phyloP scores from a whole-genome alignment of 2,329 filamentous ascomycete species.

The Pseudohalonectria lignicola region DNA sequence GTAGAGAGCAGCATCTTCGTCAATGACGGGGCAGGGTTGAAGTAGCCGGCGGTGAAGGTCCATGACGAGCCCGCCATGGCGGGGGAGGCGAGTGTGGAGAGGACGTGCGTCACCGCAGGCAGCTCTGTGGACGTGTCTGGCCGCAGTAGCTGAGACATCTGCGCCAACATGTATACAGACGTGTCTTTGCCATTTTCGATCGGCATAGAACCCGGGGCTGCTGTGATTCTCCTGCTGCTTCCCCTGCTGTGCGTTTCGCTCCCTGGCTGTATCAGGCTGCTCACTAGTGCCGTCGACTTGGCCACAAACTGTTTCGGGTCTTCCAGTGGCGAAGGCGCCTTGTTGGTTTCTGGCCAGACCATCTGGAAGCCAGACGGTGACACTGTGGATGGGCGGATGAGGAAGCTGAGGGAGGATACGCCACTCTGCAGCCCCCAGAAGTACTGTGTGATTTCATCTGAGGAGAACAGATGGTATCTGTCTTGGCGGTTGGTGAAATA shows the following conservation, averaged over 20 bases:
- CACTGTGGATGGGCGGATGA: constrained; percentile 51
- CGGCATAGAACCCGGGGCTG: too few relatives aligned
- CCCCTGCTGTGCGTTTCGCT: too few relatives aligned
- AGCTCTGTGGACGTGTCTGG: constrained; percentile 82
- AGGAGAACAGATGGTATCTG: constrained; percentile 84
- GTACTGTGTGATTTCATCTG: constrained; percentile 68
- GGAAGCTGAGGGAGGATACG: constrained; percentile 72
- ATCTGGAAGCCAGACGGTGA: constrained; percentile 46
- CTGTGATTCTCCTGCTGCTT: constrained; percentile 3
- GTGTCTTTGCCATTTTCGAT: constrained; percentile 45
- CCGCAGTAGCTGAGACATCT: constrained; percentile 74
- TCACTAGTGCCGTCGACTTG: constrained; percentile 52
- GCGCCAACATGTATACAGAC: constrained; percentile 73
- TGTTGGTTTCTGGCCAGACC: constrained; percentile 66
- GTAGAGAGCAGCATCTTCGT: constrained; percentile 70
- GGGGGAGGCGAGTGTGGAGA: constrained; percentile 54
- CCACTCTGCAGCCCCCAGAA: constrained; percentile 69
- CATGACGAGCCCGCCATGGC: constrained; percentile 60
- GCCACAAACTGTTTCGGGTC: constrained; percentile 58
- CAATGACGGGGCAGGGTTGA: constrained; percentile 85
- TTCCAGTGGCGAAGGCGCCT: constrained; percentile 62
- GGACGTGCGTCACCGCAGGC: constrained; percentile 64
- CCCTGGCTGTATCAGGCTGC: too few relatives aligned
- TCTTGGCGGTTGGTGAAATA: constrained; percentile 97
- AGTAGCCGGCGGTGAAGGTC: constrained; percentile 97